Conservation (phyloP, 805 yeast species). For the Blastobotrys peoriensis region DNA sequence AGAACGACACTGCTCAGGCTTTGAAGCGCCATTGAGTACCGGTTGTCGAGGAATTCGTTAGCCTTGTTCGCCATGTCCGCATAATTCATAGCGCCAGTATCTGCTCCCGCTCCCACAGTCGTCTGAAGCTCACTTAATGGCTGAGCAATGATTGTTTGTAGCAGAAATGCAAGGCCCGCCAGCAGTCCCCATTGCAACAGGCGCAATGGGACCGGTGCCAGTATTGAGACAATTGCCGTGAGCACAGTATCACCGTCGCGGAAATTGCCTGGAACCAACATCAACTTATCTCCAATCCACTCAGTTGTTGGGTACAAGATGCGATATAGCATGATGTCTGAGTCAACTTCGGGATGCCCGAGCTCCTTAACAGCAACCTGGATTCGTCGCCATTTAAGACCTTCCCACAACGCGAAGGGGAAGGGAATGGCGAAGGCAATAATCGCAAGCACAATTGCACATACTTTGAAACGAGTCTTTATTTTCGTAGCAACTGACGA, state of each 20-base stretch:
- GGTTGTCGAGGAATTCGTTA: background rate
- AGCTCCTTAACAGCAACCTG: background rate
- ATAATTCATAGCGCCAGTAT: background rate
- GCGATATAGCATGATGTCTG: too few species aligned
- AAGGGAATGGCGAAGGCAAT: background rate
- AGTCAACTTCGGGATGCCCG: too few species aligned
- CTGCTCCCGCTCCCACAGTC: background rate
- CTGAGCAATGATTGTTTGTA: background rate
- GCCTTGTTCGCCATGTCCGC: background rate
- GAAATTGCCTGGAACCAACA: background rate
- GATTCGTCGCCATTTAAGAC: background rate
- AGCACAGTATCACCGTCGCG: background rate
- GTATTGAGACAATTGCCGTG: background rate
- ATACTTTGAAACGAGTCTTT: background rate
- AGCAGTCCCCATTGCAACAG: background rate
- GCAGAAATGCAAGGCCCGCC: background rate
- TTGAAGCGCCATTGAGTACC: background rate
- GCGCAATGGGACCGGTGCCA: background rate
- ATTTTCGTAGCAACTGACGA: too few species aligned
- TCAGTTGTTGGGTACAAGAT: background rate
- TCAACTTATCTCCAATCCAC: background rate
- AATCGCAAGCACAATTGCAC: background rate
- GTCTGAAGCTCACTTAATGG: background rate
- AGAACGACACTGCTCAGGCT: background rate
- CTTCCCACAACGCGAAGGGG: background rate